Conservation (phyloP, 2,329 filamentous ascomycete species). For the Pseudogymnoascus pannorum region DNA sequence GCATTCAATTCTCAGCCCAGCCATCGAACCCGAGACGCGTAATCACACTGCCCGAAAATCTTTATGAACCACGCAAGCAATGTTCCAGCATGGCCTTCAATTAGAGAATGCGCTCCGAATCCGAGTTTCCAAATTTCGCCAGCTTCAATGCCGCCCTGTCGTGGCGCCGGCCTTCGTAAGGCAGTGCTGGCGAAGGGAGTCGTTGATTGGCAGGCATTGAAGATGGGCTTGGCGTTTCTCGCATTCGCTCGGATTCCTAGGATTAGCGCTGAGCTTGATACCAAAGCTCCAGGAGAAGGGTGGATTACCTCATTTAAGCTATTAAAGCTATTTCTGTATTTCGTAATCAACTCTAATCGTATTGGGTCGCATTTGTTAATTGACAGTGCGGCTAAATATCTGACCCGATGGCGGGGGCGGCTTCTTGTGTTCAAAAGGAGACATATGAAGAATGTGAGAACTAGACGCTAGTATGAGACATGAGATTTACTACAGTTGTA, state of each 20-base stretch:
- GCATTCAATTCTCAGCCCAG: not conserved
- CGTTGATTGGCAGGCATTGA: not conserved
- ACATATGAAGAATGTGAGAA: not conserved
- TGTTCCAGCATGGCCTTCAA: not conserved
- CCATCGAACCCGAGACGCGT: conserved; percentile 5
- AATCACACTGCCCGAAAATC: not conserved
- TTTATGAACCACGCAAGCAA: not conserved
- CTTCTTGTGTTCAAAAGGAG: not conserved
- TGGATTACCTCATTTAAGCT: not conserved
- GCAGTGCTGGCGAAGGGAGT: not conserved
- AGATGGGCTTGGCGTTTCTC: not conserved
- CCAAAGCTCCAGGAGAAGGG: not conserved
- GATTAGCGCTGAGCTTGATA: not conserved
- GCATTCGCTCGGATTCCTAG: not conserved
- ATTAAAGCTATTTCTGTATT: not conserved
- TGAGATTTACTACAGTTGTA: not conserved
- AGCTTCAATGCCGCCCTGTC: not conserved
- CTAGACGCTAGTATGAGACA: not conserved
- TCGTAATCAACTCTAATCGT: not conserved
- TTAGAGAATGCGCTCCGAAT: conserved; percentile 4
- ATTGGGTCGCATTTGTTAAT: not conserved
- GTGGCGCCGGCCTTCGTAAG: not conserved
- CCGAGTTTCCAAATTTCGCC: not conserved
- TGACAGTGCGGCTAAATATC: not conserved
- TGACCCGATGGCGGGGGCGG: not conserved